Evolutionary conservation across 1,284 basidiomycete genomes (phyloP), one percentile per base, ranked within the genome.

Genomic region (Sporisorium scitamineum): DNA sequence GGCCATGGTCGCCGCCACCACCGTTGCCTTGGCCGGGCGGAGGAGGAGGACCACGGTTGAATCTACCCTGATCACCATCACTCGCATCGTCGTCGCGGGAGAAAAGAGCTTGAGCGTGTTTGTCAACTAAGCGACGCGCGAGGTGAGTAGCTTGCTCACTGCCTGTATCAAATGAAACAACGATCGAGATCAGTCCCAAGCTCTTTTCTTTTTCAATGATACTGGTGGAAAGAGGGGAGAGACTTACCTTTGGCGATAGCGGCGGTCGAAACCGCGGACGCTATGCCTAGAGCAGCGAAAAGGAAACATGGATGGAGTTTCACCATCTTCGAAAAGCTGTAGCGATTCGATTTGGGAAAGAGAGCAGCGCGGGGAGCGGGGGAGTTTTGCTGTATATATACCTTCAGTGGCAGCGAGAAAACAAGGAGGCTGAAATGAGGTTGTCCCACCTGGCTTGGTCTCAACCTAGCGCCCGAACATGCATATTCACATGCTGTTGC

Each of bases 211-310:
- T 18, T n/a, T 14, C 37, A 39, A n/a, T 39, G 2, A 39, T 18
- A 3, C 8, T 18, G 11, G 37, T 5, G 13, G 37, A 5, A n/a
- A n/a, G n/a, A 18, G 37, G 37, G 37, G 8, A 18, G 14, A 22
- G 14, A 27, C 61, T 45, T 64, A 64, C 61, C 50, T 22, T 34
- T 53, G 39, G 44, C 55, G 20, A 58, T 20, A 7, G 52, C 27
- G 8, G 52, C 52, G 16, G 45, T 52, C 20, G 18, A 41, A 20
- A 51, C 24, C 11, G 55, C 44, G 13, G 56, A n/a, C 13, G 56
- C 63, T 27, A 65, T 11, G 10, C 56, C 63, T 20, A 65, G 11
- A 44, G 44, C 56, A 0, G 59, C 44, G 45, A 65, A 6, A 32
- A 54, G 26, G 16, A 64, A 54, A 26, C 29, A 53, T 10, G 44